These are phyloP conservation scores for Schrenkiella parvula DNA, from an alignment of 345 rosid genomes.

Conservation along the genomic window DNA sequence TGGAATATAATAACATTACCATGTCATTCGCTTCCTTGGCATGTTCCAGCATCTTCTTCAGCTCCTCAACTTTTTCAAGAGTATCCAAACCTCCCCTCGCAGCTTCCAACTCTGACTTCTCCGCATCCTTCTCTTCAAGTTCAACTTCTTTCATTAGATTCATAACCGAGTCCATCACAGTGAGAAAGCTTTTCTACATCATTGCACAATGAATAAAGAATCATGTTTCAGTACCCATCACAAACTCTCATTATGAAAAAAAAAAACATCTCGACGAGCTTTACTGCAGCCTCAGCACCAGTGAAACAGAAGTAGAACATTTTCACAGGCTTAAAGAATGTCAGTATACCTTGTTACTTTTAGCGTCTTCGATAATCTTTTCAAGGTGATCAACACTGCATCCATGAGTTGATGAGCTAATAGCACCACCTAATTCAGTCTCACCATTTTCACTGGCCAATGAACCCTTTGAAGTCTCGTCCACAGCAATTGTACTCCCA, in stretches of 20 bases:
- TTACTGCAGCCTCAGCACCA: not conserved
- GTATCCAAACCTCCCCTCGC: conserved; percentile 53
- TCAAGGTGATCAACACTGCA: conserved; percentile 54
- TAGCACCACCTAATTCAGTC: conserved; percentile 30
- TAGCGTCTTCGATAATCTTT: conserved; percentile 61
- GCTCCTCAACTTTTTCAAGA: conserved; percentile 52
- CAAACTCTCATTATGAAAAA: not conserved
- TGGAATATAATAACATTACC: conserved; percentile 38
- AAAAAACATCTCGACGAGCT: not conserved
- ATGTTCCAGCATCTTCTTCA: conserved; percentile 54
- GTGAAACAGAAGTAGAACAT: not conserved
- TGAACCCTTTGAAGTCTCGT: conserved; percentile 28
- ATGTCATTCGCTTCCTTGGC: conserved; percentile 78
- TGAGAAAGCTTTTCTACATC: conserved; percentile 62
- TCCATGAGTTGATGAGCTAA: conserved; percentile 35
- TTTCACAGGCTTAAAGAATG: not conserved
- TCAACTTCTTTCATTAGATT: conserved; percentile 70
- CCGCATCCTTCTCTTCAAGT: conserved; percentile 56
- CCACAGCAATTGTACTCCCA: conserved; percentile 22
- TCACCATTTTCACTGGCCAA: conserved; percentile 29
- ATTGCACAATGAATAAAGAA: not conserved
- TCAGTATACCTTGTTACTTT: conserved; percentile 64
- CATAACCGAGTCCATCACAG: conserved; percentile 59
- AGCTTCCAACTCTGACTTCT: conserved; percentile 69
- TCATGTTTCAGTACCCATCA: not conserved